Evolutionary conservation across 176 grass and related monocot genomes (phyloP).

Genomic region (Hsuehochloa calcarea): DNA sequence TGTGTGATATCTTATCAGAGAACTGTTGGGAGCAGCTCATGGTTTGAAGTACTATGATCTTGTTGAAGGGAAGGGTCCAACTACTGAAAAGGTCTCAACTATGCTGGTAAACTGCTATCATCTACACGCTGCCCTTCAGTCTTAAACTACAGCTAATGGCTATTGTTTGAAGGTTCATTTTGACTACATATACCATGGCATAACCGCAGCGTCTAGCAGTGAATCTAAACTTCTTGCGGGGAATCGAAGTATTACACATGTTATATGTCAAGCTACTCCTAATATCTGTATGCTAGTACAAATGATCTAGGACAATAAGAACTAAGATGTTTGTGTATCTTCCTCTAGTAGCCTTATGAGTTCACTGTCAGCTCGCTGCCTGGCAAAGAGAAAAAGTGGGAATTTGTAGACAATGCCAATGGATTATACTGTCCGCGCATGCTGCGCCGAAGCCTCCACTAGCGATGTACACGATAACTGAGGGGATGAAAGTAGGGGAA

Average conservation of each 20-base stretch:
- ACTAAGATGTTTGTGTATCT: slow-evolving; percentile 37
- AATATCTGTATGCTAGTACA: neutral
- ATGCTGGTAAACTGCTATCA: slow-evolving; percentile 51
- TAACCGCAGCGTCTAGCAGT: slow-evolving; percentile 77
- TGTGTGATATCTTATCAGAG: slow-evolving; percentile 6
- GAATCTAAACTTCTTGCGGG: slow-evolving; percentile 94
- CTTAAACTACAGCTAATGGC: neutral
- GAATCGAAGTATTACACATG: slow-evolving; percentile 85
- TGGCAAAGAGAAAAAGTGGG: slow-evolving; percentile 83
- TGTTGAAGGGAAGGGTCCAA: slow-evolving; percentile 69
- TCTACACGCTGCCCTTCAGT: neutral
- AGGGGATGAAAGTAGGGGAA: slow-evolving; percentile 96
- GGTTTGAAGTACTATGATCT: slow-evolving; percentile 26
- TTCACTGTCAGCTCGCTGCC: slow-evolving; percentile 83
- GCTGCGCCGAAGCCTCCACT: slow-evolving; percentile 82
- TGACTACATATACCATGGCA: slow-evolving; percentile 80
- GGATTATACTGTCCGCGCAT: slow-evolving; percentile 87
- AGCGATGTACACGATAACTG: slow-evolving; percentile 71
- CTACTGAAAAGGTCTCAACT: slow-evolving; percentile 64
- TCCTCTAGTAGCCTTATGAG: slow-evolving; percentile 94
- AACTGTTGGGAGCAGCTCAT: slow-evolving; percentile 55
- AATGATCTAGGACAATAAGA: neutral
- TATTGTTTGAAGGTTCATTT: slow-evolving; percentile 86
- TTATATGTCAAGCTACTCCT: slow-evolving; percentile 35
- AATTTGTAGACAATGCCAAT: slow-evolving; percentile 84